Evolutionary conservation across 2,329 filamentous ascomycete species (phyloP), one percentile per base, ranked within the genome.

Genomic region (Paecilomyces sp.): DNA sequence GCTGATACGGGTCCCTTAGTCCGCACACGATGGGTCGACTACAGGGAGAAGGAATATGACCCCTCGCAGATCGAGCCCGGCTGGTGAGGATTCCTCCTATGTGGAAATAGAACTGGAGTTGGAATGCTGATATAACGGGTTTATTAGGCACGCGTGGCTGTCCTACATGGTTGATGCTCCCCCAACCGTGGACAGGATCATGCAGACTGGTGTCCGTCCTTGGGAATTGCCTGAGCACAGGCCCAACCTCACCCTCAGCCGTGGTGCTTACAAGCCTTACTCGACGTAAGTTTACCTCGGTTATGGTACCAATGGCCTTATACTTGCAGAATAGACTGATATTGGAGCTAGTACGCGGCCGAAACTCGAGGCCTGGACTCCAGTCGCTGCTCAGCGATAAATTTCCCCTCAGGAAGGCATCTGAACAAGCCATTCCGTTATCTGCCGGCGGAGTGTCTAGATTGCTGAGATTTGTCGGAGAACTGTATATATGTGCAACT

Each of bases 21-120:
- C 70, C 89, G 93, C 71, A 97, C 92, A 68, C 87, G 92, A 82
- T 99, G 95, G 94, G 90, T 99, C 65, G 92, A 97, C 78, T 99
- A 95, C 83, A 93, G 91, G 80, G 84, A 90, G 76, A 83, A 90
- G 69, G 91, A 97, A 72, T 75, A 70, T 58, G 76, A 84, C 67
- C 63, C 70, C 24, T 70, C 67, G 54, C 91, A 97, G 58, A 90
- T 97, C 69, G 93, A 97, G 78, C 92, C 93, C 56, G 90, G 93
- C 77, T 99, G 94, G 83, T 86, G 78, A 70, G 68, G 41, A 47
- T n/a, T 8, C 18, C 18, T 18, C 41, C n/a, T 22, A 18, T 1
- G n/a, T 18, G n/a, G n/a, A 47, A 18, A n/a, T 41, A 8, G 25
- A 36, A 47, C 28, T 54, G 5, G 30, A 25, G 24, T 50, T 52